These are phyloP conservation scores for Boechera divaricarpa DNA, from an alignment of 345 rosid genomes.

Conservation along the genomic window DNA sequence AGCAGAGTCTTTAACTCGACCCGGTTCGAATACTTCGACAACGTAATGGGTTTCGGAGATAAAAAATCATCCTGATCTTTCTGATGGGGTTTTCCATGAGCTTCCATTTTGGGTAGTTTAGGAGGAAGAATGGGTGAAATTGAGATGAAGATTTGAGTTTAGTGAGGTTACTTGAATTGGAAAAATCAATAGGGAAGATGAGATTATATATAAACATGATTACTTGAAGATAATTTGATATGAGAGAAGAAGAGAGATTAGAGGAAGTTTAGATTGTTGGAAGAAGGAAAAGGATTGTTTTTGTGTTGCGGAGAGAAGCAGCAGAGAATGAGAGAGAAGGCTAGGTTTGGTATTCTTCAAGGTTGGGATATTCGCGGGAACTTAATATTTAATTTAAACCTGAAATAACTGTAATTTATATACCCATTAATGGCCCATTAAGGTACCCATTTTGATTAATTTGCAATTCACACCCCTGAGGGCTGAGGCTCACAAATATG, in stretches of 20 bases:
- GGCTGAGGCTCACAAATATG: background rate
- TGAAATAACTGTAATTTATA: background rate
- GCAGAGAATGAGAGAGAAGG: slow-evolving; percentile 24
- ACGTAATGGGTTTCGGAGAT: slow-evolving; percentile 12
- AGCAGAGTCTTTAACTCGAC: slow-evolving; percentile 61
- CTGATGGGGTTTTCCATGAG: slow-evolving; percentile 34
- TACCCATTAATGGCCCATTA: slow-evolving; percentile 29
- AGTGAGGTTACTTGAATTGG: slow-evolving; percentile 10
- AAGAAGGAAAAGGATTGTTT: slow-evolving; percentile 74
- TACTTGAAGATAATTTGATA: slow-evolving; percentile 11
- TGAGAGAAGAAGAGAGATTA: slow-evolving; percentile 47
- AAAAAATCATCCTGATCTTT: background rate
- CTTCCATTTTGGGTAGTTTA: slow-evolving; percentile 38
- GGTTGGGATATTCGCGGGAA: slow-evolving; percentile 65
- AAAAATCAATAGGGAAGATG: slow-evolving; percentile 29
- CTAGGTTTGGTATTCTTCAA: slow-evolving; percentile 71
- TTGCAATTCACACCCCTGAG: background rate
- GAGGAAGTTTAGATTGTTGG: slow-evolving; percentile 53
- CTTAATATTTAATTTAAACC: too few species aligned
- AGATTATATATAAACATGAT: slow-evolving; percentile 38
- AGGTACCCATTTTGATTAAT: background rate
- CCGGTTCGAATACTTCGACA: slow-evolving; percentile 65
- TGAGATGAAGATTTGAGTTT: slow-evolving; percentile 9
- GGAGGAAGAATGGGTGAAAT: background rate
- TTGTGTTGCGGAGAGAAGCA: slow-evolving; percentile 29